phyloP scores from a whole-genome alignment of 345 rosid species.

The Eucalyptus pumila region DNA sequence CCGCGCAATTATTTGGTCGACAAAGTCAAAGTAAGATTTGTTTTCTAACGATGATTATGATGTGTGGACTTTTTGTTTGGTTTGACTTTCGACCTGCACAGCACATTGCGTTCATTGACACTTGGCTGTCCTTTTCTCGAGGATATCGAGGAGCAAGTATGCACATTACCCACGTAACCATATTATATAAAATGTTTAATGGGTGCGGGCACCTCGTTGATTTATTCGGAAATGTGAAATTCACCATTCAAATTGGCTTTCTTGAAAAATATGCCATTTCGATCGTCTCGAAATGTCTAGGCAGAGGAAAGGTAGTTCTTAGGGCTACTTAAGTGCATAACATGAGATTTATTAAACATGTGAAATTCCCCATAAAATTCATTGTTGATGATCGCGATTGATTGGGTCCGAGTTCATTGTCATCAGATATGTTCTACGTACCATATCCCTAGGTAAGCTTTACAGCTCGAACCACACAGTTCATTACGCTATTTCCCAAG shows the following conservation, averaged over 20 bases:
- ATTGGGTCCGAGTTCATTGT: neutral
- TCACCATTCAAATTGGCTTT: neutral
- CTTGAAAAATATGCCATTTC: neutral
- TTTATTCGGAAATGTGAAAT: neutral
- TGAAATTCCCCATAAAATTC: neutral
- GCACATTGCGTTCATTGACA: neutral
- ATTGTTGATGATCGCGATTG: neutral
- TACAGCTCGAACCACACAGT: neutral
- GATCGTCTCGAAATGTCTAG: neutral
- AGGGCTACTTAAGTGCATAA: neutral
- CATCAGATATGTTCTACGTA: fast-evolving
- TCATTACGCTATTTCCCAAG: neutral
- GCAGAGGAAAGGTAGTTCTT: neutral
- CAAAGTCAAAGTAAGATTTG: neutral
- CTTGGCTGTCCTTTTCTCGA: neutral
- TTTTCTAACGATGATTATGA: neutral
- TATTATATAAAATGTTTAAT: neutral
- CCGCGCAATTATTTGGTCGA: neutral
- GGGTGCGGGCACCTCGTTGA: neutral
- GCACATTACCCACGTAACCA: neutral
- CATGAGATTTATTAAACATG: neutral
- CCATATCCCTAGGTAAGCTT: neutral
- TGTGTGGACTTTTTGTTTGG: neutral
- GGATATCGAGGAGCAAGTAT: neutral
- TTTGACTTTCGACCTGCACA: neutral